Evolutionary conservation across 768 basidiomycete species (phyloP).

Genomic region (Heimioporus sp.): DNA sequence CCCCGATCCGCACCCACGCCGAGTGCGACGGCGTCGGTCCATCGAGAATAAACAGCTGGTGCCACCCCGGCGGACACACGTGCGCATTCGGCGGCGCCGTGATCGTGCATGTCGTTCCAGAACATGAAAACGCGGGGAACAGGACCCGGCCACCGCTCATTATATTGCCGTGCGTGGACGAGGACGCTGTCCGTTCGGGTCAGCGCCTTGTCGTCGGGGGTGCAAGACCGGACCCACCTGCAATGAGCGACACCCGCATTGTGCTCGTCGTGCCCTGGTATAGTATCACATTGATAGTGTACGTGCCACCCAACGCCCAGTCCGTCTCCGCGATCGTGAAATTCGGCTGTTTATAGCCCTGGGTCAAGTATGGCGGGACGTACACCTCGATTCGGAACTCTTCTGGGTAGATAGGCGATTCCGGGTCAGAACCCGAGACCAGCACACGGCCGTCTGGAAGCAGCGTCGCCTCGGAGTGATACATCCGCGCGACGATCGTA

Average conservation of each 20-base stretch:
- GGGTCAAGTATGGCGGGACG: conserved; percentile 80
- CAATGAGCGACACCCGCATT: conserved; percentile 65
- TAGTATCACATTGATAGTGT: conserved; percentile 47
- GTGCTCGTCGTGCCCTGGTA: conserved; percentile 39
- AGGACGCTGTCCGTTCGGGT: conserved; percentile 46
- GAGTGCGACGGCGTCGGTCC: conserved; percentile 78
- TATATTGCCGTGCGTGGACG: conserved; percentile 74
- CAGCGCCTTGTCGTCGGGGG: neutral
- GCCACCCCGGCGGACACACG: conserved; percentile 75
- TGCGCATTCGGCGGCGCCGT: conserved; percentile 69
- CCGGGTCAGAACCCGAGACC: conserved; percentile 74
- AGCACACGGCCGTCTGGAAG: conserved; percentile 74
- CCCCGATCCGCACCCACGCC: conserved; percentile 74
- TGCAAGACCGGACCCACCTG: conserved; percentile 40
- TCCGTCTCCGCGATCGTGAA: conserved; percentile 59
- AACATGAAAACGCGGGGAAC: conserved; percentile 70
- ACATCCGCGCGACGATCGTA: conserved; percentile 73
- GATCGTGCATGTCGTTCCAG: conserved; percentile 72
- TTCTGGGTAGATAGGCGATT: conserved; percentile 61
- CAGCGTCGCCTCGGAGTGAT: conserved; percentile 75
- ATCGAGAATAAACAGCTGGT: conserved; percentile 73
- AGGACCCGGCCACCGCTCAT: conserved; percentile 68
- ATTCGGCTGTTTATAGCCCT: conserved; percentile 58
- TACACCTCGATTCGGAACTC: conserved; percentile 82
- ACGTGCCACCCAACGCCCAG: conserved; percentile 58